A percentile compares a stretch with the other conserved stretches of the same genome.
Conservation (phyloP, 225 moss, liverwort and hornwort species). For the Bryum argenteum region DNA sequence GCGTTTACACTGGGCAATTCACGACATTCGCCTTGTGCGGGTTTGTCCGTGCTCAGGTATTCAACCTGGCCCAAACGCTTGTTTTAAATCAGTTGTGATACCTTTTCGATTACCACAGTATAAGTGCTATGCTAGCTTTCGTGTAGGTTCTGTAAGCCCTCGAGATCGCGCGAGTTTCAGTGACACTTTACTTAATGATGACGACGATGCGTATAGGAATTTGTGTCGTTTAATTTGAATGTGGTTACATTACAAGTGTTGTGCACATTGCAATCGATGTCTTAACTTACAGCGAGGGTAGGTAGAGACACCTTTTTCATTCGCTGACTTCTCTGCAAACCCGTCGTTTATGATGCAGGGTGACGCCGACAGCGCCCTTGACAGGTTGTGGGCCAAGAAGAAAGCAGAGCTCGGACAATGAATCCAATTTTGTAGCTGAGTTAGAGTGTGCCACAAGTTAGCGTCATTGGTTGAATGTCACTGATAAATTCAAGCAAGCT, state of each 20-base stretch:
- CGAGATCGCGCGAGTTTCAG: too few species aligned
- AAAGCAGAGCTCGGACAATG: conserved; percentile 43
- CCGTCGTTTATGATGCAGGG: conserved; percentile 29
- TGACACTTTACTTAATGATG: too few species aligned
- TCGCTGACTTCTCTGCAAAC: neutral
- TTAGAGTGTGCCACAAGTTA: conserved; percentile 10
- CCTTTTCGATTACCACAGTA: too few species aligned
- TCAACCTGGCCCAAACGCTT: neutral
- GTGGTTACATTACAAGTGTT: too few species aligned
- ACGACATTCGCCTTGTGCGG: conserved; percentile 49
- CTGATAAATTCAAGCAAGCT: neutral
- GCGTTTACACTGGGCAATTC: conserved; percentile 45
- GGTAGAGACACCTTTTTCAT: neutral
- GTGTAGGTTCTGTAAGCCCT: too few species aligned
- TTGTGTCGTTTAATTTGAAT: too few species aligned
- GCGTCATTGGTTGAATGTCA: neutral
- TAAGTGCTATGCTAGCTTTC: too few species aligned
- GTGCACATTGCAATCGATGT: neutral
- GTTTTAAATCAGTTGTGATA: neutral
- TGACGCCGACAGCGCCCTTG: conserved; percentile 47
- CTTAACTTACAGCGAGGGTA: neutral
- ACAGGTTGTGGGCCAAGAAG: conserved; percentile 45
- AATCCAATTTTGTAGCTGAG: conserved; percentile 23
- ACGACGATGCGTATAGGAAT: too few species aligned
- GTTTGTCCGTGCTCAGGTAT: conserved; percentile 48